Base-by-base conservation (phyloP, 192 early-diverging fungal species). In the Mortierella claussenii region DNA sequence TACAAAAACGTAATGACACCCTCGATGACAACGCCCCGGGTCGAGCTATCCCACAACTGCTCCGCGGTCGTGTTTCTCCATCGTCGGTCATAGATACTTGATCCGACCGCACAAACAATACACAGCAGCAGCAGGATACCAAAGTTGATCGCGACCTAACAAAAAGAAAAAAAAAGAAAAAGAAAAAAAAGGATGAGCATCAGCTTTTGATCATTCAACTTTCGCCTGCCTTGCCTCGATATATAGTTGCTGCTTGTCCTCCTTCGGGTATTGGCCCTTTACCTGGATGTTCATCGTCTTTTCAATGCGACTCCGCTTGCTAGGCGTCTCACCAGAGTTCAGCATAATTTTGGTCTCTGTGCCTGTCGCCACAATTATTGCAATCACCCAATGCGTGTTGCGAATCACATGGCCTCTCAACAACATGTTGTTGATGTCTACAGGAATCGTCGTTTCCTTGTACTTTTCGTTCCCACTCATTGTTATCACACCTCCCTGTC, bases 311-410 rank as follows among this genome's bases (percentile, higher is more conserved):
- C 92, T 94, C 54, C 95, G 90, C 74, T 98, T 98, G 47, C 85
- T 91, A 7, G 96, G 96, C 6, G 96, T 94, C 34, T 89, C 87
- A 15, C 96, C 95, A 27, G 95, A 89, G 80, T 97, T 97, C 20
- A 95, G 83, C 78, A 92, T 90, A 59, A 97, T 96, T 68, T 97
- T 98, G 47, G 96, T 95, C 59, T 96, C 92, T 6, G 83, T 81
- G 21, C 97, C 97, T 3, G 97, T 97, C 54, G 87, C 93, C 10
- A 96, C 53, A 12, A 92, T 90, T 0, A 95, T 48, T 2, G 94
- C 96, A 60, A 96, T 88, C 9, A 91, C 83, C 94, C 95, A 98
- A 54, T 90, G 89, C 0, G 96, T 97, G 81, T 98, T 98, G 36
- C 94, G 83, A 30, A 98, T 69, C 5, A 91, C 85, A 79, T 94